Evolutionary conservation across 2,329 filamentous ascomycete genomes (phyloP).

Genomic region (Colletotrichum lentis): DNA sequence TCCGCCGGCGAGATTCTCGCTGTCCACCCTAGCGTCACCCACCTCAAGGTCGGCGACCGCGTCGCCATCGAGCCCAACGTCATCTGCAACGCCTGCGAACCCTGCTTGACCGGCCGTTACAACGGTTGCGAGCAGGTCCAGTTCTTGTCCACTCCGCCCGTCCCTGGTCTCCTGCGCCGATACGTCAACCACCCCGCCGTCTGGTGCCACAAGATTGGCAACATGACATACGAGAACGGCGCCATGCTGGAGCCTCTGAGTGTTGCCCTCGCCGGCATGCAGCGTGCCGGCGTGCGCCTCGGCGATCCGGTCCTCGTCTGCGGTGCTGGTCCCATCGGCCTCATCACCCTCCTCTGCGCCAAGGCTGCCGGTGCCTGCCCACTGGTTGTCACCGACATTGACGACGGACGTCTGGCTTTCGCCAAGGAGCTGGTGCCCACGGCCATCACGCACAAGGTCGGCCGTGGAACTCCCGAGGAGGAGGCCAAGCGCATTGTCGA

Average conservation of each 20-base stretch:
- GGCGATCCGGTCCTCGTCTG: conserved; percentile 90
- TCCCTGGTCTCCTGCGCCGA: conserved; percentile 84
- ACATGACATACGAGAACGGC: conserved; percentile 92
- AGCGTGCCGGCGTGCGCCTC: conserved; percentile 80
- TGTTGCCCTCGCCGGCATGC: conserved; percentile 87
- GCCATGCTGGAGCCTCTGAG: conserved; percentile 89
- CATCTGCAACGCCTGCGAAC: conserved; percentile 89
- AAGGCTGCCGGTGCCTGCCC: conserved; percentile 88
- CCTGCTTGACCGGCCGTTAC: conserved; percentile 90
- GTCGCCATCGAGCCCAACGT: conserved; percentile 95
- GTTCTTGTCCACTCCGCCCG: conserved; percentile 91
- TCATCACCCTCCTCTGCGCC: conserved; percentile 86
- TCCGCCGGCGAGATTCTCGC: conserved; percentile 86
- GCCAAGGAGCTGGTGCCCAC: conserved; percentile 83
- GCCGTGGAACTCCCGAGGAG: conserved; percentile 71
- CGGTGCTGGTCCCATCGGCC: conserved; percentile 91
- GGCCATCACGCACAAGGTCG: conserved; percentile 82
- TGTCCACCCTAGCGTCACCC: conserved; percentile 79
- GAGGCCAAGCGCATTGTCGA: conserved; percentile 72
- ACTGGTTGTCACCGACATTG: conserved; percentile 93
- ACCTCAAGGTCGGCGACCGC: conserved; percentile 84
- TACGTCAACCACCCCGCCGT: conserved; percentile 94
- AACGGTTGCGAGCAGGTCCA: conserved; percentile 88
- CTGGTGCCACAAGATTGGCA: conserved; percentile 96
- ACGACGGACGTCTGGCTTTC: conserved; percentile 83